Conservation (phyloP, 1,139 yeast species). For the Taphrina pruni region DNA sequence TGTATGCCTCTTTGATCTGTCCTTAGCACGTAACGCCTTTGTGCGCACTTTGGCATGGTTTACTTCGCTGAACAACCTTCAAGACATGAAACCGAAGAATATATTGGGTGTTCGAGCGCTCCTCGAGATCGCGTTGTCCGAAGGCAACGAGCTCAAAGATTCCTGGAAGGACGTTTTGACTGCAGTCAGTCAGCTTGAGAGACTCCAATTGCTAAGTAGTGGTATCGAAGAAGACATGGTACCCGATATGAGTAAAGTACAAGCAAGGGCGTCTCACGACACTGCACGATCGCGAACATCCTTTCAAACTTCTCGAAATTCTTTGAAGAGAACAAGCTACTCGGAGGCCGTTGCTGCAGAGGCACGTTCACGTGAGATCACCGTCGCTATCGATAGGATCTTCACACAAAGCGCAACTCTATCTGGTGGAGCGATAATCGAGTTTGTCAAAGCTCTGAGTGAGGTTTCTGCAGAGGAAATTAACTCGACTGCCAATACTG, state of each 20-base stretch:
- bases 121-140: slow-evolving; percentile 76
- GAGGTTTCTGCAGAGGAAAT: slow-evolving; percentile 90
- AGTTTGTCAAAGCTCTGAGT: slow-evolving; percentile 83
- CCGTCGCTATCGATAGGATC: slow-evolving; percentile 83
- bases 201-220: slow-evolving; percentile 83
- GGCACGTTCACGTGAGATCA: slow-evolving; percentile 75
- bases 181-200: slow-evolving; percentile 86
- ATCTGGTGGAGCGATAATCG: slow-evolving; percentile 81
- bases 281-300: slow-evolving; percentile 31
- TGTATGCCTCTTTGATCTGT: slow-evolving; percentile 81
- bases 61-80: slow-evolving; percentile 76
- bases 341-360: slow-evolving; percentile 64
- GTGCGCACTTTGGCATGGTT: slow-evolving; percentile 89
- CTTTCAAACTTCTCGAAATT: slow-evolving; percentile 24
- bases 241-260: slow-evolving; percentile 76
- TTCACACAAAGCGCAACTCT: slow-evolving; percentile 82
- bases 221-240: slow-evolving; percentile 85
- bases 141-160: slow-evolving; percentile 70
- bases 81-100: slow-evolving; percentile 79
- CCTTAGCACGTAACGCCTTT: slow-evolving; percentile 85
- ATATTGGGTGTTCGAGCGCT: slow-evolving; percentile 78
- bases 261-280: slow-evolving; percentile 27
- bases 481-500: slow-evolving; percentile 80
- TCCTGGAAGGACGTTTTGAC: slow-evolving; percentile 87
- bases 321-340: slow-evolving; percentile 47